Base-by-base conservation (phyloP, 805 yeast species). In the Yarrowia osloensis region DNA sequence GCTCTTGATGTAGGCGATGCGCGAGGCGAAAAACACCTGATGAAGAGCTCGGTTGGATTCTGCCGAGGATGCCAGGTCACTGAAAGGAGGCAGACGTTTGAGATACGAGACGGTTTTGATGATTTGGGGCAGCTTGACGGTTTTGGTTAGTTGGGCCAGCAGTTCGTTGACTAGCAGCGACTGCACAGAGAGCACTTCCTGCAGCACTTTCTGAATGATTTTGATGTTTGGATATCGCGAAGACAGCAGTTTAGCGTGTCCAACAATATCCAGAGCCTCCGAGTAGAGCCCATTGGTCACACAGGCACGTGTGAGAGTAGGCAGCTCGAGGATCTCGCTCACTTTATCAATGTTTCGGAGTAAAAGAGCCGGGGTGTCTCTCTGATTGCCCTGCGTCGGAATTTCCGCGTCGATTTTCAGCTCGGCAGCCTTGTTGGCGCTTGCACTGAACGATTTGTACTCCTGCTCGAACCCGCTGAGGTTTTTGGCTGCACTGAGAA, bases 261-360 rank as follows among this genome's bases (percentile, higher is more conserved):
- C 83, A 13, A 92, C 88, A 15, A 94, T 84, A 74, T 94, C 97
- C 39, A 94, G 82, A 11, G 97, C 92, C 73, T 92, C 97, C 37
- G 91, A 89, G 74, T 93, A 95, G 73, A 89, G 90, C 0, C 97
- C 97, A 55, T 89, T 88, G 57, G 85, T 81, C 12, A 93, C 90
- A 76, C 98, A 91, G n/a, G 93, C 86, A 57, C 87, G 83, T 37
- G 94, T 87, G 57, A 94, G 76, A 1, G 96, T 83, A 1, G 99
- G 98, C 37, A 95, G 78, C 73, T 91, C 97, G 70, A 94, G 79
- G 11, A 93, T 82, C 72, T 90, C 97, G 69, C 88, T 83, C 12
- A 93, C 81, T 44, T 86, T 84, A 69, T 88, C 92, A 73, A 91
- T 83, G 70, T 89, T 88, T 21, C 70, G 50, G 19, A 73, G 65